Evolutionary conservation across 495 filamentous ascomycete species (phyloP).

Genomic region (Hapsidospora chrysogenum): DNA sequence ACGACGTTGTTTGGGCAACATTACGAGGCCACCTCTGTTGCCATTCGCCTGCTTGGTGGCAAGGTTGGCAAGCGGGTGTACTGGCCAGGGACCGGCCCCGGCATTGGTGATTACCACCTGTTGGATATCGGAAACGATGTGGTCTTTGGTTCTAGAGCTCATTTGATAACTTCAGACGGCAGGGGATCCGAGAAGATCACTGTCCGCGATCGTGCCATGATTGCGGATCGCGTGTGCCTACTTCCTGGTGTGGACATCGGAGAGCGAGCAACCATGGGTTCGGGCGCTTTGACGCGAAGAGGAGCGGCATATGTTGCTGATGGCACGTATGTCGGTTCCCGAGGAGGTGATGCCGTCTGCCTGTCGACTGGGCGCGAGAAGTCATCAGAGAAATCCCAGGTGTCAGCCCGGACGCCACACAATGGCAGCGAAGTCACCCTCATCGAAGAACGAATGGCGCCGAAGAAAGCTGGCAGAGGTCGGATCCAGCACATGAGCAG

Average conservation of each 20-base stretch:
- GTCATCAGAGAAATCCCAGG: neutral
- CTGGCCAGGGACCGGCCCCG: constrained; percentile 30
- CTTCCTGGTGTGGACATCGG: constrained; percentile 20
- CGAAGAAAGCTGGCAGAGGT: neutral
- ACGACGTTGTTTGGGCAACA: constrained; percentile 21
- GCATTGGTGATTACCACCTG: constrained; percentile 25
- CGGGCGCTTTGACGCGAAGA: constrained; percentile 23
- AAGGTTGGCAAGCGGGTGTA: constrained; percentile 27
- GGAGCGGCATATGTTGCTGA: constrained; percentile 17
- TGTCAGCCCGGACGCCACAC: neutral
- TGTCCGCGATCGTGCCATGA: constrained; percentile 24
- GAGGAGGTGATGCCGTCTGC: constrained; percentile 21
- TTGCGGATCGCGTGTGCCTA: constrained; percentile 12
- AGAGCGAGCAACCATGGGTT: constrained; percentile 21
- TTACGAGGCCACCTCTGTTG: constrained; percentile 26
- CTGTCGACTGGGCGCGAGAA: constrained; percentile 6
- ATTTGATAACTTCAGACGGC: constrained; percentile 26
- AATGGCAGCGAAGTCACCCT: constrained; percentile 1
- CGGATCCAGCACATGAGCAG: constrained; percentile 1
- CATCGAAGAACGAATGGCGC: neutral
- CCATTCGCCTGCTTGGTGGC: constrained; percentile 20
- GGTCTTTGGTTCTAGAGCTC: constrained; percentile 25
- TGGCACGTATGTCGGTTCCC: constrained; percentile 27
- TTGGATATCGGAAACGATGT: constrained; percentile 31
- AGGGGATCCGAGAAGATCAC: constrained; percentile 19